These are phyloP conservation scores for Neofusicoccum cordaticola DNA, from an alignment of 2,329 filamentous ascomycete genomes.

Conservation along the genomic window DNA sequence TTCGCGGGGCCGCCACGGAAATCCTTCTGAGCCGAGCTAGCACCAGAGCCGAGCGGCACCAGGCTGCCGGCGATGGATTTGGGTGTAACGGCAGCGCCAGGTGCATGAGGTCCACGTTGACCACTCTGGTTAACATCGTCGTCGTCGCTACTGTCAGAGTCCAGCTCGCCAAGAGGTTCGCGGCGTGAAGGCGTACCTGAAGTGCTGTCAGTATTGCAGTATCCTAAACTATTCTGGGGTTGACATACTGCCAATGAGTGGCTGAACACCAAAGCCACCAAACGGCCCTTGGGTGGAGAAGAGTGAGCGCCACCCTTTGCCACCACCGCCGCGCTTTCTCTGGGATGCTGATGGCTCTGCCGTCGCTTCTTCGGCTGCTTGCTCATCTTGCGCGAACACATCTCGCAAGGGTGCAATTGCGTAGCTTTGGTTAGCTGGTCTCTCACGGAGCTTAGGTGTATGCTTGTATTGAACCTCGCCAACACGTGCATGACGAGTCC, in stretches of 20 bases:
- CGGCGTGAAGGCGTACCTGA: conserved; percentile 42
- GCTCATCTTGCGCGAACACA: conserved; percentile 65
- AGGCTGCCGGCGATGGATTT: conserved; percentile 31
- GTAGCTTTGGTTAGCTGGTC: conserved; percentile 75
- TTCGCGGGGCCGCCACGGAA: conserved; percentile 69
- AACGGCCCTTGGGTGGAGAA: conserved; percentile 93
- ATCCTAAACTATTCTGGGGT: conserved; percentile 28
- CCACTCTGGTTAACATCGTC: conserved; percentile 47
- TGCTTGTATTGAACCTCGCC: conserved; percentile 52
- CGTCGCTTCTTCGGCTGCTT: conserved; percentile 65
- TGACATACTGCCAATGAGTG: conserved; percentile 66
- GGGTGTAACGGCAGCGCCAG: conserved; percentile 18
- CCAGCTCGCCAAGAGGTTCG: neutral
- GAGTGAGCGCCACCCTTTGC: conserved; percentile 68
- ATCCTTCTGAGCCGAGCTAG: conserved; percentile 42
- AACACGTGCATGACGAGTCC: conserved; percentile 33
- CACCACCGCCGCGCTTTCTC: conserved; percentile 60
- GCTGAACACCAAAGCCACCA: conserved; percentile 73
- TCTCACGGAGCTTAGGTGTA: conserved; percentile 59
- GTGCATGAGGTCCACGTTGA: conserved; percentile 20
- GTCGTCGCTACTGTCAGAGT: conserved; percentile 96
- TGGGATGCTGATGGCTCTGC: conserved; percentile 65
- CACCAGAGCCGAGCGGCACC: conserved; percentile 55
- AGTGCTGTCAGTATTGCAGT: too few species aligned
- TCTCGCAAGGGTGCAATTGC: conserved; percentile 73